These are phyloP conservation scores for Plasmodium gonderi DNA, from an alignment of 169 alveolate genomes.

Conservation along the genomic window DNA sequence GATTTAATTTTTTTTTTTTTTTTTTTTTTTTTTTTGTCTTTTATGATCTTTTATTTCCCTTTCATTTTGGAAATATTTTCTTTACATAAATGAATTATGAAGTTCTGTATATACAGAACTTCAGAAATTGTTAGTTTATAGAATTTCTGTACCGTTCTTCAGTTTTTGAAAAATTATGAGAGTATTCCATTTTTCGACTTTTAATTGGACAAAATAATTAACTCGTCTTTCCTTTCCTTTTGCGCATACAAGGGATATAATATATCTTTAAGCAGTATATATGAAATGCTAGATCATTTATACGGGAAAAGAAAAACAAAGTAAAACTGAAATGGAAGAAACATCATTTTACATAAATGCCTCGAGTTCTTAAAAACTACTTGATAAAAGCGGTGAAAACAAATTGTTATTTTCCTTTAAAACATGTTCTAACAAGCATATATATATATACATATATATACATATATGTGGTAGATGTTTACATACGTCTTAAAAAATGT, in stretches of 20 bases:
- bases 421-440: background rate
- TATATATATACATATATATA: background rate
- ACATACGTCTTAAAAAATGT: background rate
- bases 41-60: background rate
- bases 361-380: background rate
- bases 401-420: background rate
- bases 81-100: background rate
- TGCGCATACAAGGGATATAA: background rate
- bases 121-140: background rate
- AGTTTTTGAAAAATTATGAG: background rate
- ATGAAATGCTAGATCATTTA: background rate
- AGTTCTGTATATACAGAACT: constrained; percentile 13
- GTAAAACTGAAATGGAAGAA: background rate
- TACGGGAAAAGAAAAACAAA: background rate
- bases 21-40: too few relatives aligned
- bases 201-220: background rate
- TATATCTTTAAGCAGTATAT: background rate
- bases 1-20: too few relatives aligned
- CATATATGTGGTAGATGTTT: too few relatives aligned
- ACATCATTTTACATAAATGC: background rate
- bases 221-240: background rate
- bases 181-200: background rate
- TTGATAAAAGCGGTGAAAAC: background rate
- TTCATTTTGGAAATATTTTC: background rate
- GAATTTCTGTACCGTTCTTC: background rate